A percentile compares a stretch with the other conserved stretches of the same genome.
Evolutionary conservation across 331 rosid genomes (phyloP).

Genomic region (Phaseolus coccineus): DNA sequence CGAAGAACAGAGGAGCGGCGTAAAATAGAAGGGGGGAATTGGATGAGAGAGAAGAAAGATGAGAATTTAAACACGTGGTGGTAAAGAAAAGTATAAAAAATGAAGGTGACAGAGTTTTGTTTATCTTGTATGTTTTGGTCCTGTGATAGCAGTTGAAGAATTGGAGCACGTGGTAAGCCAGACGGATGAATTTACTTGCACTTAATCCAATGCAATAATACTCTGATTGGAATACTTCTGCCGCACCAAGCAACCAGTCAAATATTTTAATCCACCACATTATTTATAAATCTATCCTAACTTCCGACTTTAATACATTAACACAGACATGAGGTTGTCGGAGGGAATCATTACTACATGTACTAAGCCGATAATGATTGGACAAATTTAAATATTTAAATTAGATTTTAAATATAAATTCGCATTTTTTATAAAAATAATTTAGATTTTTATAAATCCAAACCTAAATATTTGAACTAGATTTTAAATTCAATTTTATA

Average conservation of each 20-base stretch:
- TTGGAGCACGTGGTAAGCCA: slow-evolving; percentile 48
- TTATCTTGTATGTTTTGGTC: background rate
- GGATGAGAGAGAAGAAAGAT: slow-evolving; percentile 1
- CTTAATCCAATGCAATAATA: background rate
- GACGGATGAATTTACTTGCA: background rate
- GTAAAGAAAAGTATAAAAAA: slow-evolving; percentile 6
- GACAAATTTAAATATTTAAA: no score
- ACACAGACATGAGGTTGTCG: no score
- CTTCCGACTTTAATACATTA: no score
- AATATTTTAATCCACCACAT: background rate
- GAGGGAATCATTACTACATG: no score
- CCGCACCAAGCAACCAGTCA: background rate
- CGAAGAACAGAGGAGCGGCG: background rate
- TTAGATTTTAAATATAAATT: no score
- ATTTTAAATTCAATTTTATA: no score
- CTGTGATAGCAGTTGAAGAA: background rate
- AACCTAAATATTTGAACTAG: no score
- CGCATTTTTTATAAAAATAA: no score
- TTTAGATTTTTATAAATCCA: no score
- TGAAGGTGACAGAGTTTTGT: background rate
- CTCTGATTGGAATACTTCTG: background rate
- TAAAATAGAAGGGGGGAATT: slow-evolving; percentile 2
- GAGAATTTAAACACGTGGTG: slow-evolving; percentile 69
- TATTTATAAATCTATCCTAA: background rate
- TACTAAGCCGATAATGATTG: no score